Base-by-base conservation (phyloP, 805 yeast genomes). In the Ogataea haglerorum region DNA sequence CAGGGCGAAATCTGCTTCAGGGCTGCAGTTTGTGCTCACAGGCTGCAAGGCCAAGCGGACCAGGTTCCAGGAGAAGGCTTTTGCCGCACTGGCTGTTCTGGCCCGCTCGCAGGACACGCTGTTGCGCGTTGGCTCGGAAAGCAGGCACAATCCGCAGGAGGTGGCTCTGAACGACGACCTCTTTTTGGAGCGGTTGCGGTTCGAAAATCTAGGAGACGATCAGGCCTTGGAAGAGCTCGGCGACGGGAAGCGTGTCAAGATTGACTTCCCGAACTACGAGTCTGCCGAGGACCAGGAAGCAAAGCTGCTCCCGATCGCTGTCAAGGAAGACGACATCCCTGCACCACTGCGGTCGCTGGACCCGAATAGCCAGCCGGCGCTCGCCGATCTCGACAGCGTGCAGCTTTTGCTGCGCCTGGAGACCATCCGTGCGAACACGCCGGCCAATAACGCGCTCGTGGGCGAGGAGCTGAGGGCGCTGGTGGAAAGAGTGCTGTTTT, bases 21-120 rank as follows among this genome's bases (percentile, higher is more conserved):
- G 77, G 1, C 70, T 88, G 34, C 66, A 75, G 36, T 75, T 82
- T 48, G 75, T 82, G 0, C 64, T 91, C 33, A 85, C 97, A 1
- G 98, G 98, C 50, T 85, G 93, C 41, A 80, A 80, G 51, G 96
- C 96, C 8, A 83, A 80, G 57, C 72, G 93, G 56, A 91, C 98
- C 4, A 85, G 85, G 60, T 86, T 69, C 59, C 98, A 91, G 64
- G 72, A 72, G 34, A 72, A 69, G 24, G 77, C 81, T n/a, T 75
- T 82, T 18, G 75, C 96, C 0, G 78, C 87, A 28, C 72, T 91
- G 45, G 74, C 90, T 12, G 76, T 88, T 18, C 63, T 91, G 15
- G 98, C 98, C 1, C 73, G 76, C 40, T 69, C 76, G 36, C 56
- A 64, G 16, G 57, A 54, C 1, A 40, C 61, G 19, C 44, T 59